phyloP scores from a whole-genome alignment of 768 basidiomycete species.

The Crassisporium funariophilum region DNA sequence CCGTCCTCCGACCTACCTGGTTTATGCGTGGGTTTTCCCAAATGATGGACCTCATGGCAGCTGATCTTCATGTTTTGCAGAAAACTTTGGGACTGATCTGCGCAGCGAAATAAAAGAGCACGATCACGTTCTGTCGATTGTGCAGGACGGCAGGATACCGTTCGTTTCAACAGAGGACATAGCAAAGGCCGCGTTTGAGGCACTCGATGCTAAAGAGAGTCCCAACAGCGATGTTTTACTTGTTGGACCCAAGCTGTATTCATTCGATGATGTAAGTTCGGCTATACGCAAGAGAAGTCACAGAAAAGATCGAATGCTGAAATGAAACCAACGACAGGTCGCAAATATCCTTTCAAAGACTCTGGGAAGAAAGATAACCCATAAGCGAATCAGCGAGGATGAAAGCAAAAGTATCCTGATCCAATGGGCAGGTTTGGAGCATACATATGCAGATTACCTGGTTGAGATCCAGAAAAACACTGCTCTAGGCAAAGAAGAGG shows the following conservation, averaged over 20 bases:
- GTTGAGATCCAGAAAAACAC: constrained; percentile 14
- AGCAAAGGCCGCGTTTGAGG: constrained; percentile 27
- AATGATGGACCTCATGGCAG: constrained; percentile 2
- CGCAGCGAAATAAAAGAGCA: constrained; percentile 10
- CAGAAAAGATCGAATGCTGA: background rate
- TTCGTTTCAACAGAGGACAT: constrained; percentile 30
- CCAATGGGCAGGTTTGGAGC: background rate
- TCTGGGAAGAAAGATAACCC: constrained; percentile 18
- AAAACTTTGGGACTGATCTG: constrained; percentile 22
- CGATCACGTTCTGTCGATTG: constrained; percentile 18
- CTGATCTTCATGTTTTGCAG: constrained; percentile 10
- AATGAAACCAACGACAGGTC: background rate
- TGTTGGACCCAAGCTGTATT: constrained; percentile 29
- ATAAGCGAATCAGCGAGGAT: constrained; percentile 12
- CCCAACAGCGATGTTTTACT: constrained; percentile 17
- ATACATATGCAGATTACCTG: constrained; percentile 17
- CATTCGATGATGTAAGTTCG: constrained; percentile 25
- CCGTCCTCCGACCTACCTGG: constrained; percentile 28
- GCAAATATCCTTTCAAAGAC: constrained; percentile 6
- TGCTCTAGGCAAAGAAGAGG: constrained; percentile 24
- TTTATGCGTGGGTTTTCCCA: constrained; percentile 19
- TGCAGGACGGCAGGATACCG: constrained; percentile 22
- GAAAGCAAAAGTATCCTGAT: constrained; percentile 3
- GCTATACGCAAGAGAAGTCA: background rate
- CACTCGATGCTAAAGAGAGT: constrained; percentile 19